Evolutionary conservation across 768 basidiomycete genomes (phyloP).

Genomic region (Phylloporus sp.): DNA sequence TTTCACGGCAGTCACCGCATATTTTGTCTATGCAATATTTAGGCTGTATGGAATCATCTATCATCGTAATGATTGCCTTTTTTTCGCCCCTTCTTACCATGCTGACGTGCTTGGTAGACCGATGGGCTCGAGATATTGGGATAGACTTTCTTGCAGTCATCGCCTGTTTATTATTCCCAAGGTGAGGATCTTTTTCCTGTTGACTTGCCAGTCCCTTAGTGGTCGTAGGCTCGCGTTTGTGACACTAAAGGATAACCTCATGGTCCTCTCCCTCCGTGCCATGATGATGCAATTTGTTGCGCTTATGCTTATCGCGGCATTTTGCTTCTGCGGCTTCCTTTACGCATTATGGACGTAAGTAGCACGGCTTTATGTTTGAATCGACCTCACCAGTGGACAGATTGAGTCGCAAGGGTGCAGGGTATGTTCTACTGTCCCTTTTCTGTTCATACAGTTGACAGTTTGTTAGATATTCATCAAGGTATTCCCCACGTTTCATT

Average conservation of each 20-base stretch:
- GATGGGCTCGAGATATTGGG: slow-evolving; percentile 65
- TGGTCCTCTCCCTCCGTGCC: slow-evolving; percentile 79
- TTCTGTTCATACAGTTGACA: slow-evolving; percentile 5
- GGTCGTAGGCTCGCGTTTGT: slow-evolving; percentile 82
- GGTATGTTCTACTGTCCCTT: slow-evolving; percentile 34
- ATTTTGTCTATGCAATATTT: slow-evolving; percentile 67
- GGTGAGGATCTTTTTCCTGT: slow-evolving; percentile 38
- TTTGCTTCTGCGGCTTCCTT: slow-evolving; percentile 89
- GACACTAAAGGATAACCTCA: slow-evolving; percentile 72
- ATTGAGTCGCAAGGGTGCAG: slow-evolving; percentile 54
- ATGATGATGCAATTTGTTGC: slow-evolving; percentile 88
- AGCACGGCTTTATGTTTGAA: not conserved
- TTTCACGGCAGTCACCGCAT: slow-evolving; percentile 60
- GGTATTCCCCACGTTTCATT: slow-evolving; percentile 26
- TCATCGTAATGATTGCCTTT: slow-evolving; percentile 42
- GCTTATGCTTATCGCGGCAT: slow-evolving; percentile 81
- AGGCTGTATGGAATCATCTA: slow-evolving; percentile 71
- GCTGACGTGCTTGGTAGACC: slow-evolving; percentile 34
- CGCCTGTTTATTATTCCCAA: slow-evolving; percentile 86
- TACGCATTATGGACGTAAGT: slow-evolving; percentile 93
- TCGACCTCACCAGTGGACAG: slow-evolving; percentile 32
- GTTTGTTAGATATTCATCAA: slow-evolving; percentile 28
- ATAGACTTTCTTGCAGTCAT: slow-evolving; percentile 84
- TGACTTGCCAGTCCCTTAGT: not conserved
- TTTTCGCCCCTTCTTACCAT: not conserved